Evolutionary conservation across 257 asterid species (phyloP).

Genomic region (Rubia yunnanensis): DNA sequence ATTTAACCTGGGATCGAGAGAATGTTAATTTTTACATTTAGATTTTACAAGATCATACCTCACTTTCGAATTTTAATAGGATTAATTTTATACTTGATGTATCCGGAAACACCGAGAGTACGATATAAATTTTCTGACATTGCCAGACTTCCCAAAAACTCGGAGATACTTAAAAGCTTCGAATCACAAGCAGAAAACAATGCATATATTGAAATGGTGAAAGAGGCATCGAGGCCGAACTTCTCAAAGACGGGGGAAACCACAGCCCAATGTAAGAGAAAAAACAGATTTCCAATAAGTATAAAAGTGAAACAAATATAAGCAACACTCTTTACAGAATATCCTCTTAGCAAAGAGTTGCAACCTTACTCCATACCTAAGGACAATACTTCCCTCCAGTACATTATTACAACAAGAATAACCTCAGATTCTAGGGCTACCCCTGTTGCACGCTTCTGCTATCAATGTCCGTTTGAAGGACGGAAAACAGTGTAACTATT

Average conservation of each 20-base stretch:
- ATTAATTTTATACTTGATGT: no score
- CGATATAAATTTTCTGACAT: no score
- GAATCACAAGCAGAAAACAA: background rate
- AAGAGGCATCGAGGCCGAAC: background rate
- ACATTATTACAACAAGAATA: constrained; percentile 18
- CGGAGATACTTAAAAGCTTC: no score
- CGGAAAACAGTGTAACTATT: constrained; percentile 56
- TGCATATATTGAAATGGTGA: background rate
- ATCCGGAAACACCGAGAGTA: no score
- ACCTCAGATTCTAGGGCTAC: constrained; percentile 10
- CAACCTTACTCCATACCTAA: constrained; percentile 26
- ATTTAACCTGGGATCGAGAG: no score
- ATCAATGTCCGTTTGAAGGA: constrained; percentile 66
- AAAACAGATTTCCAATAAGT: constrained; percentile 13
- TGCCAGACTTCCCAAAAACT: no score
- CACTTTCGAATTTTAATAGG: no score
- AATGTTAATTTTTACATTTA: no score
- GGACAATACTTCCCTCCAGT: constrained; percentile 15
- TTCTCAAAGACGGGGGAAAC: background rate
- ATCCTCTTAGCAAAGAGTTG: constrained; percentile 15
- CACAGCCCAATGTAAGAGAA: background rate
- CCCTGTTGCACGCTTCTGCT: constrained; percentile 6
- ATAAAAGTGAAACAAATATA: constrained; percentile 12
- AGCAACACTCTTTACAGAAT: constrained; percentile 31
- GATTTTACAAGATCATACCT: no score